Conservation (phyloP, 805 yeast genomes). For the Ogataea nakhonphanomensis region DNA sequence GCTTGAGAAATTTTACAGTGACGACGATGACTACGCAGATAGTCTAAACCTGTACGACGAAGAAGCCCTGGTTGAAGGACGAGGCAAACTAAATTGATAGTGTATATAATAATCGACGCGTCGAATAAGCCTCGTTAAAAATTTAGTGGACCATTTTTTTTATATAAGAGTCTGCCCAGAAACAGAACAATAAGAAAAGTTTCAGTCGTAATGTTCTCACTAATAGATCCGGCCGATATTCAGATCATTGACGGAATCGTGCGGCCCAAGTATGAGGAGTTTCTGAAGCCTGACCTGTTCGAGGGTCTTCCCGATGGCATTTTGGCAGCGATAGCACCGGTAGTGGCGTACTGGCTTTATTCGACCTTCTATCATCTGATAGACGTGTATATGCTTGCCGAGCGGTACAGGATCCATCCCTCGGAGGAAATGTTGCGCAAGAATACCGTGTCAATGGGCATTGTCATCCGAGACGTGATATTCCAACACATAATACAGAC, state of each 20-base stretch:
- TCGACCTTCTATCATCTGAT: slow-evolving; percentile 71
- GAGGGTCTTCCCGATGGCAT: slow-evolving; percentile 67
- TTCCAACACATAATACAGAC: slow-evolving; percentile 85
- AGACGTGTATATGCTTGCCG: slow-evolving; percentile 74
- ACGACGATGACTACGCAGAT: slow-evolving; percentile 23
- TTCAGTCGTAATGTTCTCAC: background rate
- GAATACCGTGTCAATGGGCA: slow-evolving; percentile 66
- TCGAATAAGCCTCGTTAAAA: slow-evolving; percentile 1
- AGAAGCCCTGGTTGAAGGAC: slow-evolving; percentile 23
- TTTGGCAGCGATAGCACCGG: slow-evolving; percentile 70
- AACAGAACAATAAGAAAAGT: slow-evolving; percentile 1
- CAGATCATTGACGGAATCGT: slow-evolving; percentile 12
- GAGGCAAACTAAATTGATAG: slow-evolving; percentile 12
- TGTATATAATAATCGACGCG: slow-evolving; percentile 7
- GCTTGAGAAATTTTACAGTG: slow-evolving; percentile 21
- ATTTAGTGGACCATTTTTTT: slow-evolving; percentile 2
- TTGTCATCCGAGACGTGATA: slow-evolving; percentile 78
- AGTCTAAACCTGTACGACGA: slow-evolving; percentile 27
- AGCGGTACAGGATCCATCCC: slow-evolving; percentile 85
- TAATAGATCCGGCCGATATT: slow-evolving; percentile 24
- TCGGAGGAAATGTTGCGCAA: slow-evolving; percentile 75
- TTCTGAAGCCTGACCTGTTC: slow-evolving; percentile 43
- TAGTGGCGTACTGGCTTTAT: slow-evolving; percentile 79
- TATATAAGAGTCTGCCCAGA: slow-evolving; percentile 2
- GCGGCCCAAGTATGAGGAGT: slow-evolving; percentile 29